These are phyloP conservation scores for Boletus reticulatus DNA, from an alignment of 768 basidiomycete genomes.

Conservation along the genomic window DNA sequence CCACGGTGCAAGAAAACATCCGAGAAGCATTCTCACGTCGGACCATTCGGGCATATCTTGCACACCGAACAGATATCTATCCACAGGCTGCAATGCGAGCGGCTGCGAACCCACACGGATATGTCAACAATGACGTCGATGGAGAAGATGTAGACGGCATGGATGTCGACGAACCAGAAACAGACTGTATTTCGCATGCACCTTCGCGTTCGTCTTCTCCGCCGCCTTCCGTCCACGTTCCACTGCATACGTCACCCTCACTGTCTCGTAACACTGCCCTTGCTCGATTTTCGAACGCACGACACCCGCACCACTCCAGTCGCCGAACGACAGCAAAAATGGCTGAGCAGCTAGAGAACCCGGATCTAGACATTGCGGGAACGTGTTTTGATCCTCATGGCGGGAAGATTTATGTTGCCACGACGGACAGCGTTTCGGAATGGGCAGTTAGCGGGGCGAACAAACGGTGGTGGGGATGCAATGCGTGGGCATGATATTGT, in stretches of 20 bases:
- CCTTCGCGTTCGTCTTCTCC: conserved; percentile 51
- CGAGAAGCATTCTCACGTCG: conserved; percentile 52
- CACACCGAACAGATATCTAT: conserved; percentile 23
- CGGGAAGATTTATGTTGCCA: conserved; percentile 65
- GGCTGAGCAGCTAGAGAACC: conserved; percentile 14
- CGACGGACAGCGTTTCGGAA: conserved; percentile 65
- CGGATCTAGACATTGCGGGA: conserved; percentile 59
- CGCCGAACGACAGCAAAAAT: conserved; percentile 16
- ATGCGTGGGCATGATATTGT: conserved; percentile 38
- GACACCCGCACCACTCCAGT: conserved; percentile 14
- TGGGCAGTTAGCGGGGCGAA: conserved; percentile 73
- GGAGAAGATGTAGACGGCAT: conserved; percentile 42
- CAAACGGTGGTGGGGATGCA: conserved; percentile 69
- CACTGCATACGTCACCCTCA: conserved; percentile 25
- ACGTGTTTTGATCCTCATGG: conserved; percentile 73
- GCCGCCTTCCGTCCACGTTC: conserved; percentile 35
- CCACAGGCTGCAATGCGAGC: conserved; percentile 20
- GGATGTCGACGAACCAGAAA: conserved; percentile 49
- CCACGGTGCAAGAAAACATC: conserved; percentile 53
- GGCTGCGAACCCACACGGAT: conserved; percentile 7
- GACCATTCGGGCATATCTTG: conserved; percentile 39
- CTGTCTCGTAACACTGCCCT: conserved; percentile 17
- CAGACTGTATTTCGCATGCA: conserved; percentile 53
- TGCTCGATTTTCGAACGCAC: conserved; percentile 19
- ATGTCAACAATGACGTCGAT: conserved; percentile 22